A percentile compares a stretch with the other conserved stretches of the same genome.
These are phyloP conservation scores for Xeromyces bisporus DNA, from an alignment of 495 filamentous ascomycete genomes.

Conservation along the genomic window DNA sequence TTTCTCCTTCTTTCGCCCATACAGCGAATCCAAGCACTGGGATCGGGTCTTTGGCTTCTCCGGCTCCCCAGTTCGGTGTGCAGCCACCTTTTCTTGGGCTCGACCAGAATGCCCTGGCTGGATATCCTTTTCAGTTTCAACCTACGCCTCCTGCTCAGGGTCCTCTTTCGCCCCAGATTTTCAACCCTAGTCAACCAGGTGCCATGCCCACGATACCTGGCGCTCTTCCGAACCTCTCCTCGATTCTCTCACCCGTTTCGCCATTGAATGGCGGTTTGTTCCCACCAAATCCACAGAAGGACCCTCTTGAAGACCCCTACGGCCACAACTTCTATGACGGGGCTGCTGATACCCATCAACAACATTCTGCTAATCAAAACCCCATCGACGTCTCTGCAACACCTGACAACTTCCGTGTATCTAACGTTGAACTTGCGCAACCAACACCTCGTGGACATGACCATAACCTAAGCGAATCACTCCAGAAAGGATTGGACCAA, in stretches of 20 bases:
- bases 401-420: slow-evolving; percentile 29
- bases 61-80: slow-evolving; percentile 29
- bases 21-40: slow-evolving; percentile 41
- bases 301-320: slow-evolving; percentile 11
- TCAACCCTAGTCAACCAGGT: slow-evolving; percentile 22
- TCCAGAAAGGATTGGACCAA: slow-evolving; percentile 69
- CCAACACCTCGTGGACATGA: slow-evolving; percentile 47
- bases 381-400: slow-evolving; percentile 11
- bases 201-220: slow-evolving; percentile 14
- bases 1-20: slow-evolving; percentile 30
- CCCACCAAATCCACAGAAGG: slow-evolving; percentile 13
- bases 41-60: slow-evolving; percentile 42
- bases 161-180: slow-evolving; percentile 28
- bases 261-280: slow-evolving; percentile 20
- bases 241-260: slow-evolving; percentile 30
- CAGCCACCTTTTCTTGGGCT: slow-evolving; percentile 28
- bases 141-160: slow-evolving; percentile 28
- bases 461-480: slow-evolving; percentile 50
- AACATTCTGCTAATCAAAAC: slow-evolving; percentile 16
- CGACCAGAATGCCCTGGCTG: slow-evolving; percentile 21
- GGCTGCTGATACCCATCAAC: slow-evolving; percentile 10
- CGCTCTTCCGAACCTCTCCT: slow-evolving; percentile 21
- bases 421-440: slow-evolving; percentile 39
- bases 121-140: slow-evolving; percentile 27
- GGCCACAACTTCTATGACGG: slow-evolving; percentile 9